Conservation (phyloP, 768 basidiomycete species). For the Phaeotremella skinneri region DNA sequence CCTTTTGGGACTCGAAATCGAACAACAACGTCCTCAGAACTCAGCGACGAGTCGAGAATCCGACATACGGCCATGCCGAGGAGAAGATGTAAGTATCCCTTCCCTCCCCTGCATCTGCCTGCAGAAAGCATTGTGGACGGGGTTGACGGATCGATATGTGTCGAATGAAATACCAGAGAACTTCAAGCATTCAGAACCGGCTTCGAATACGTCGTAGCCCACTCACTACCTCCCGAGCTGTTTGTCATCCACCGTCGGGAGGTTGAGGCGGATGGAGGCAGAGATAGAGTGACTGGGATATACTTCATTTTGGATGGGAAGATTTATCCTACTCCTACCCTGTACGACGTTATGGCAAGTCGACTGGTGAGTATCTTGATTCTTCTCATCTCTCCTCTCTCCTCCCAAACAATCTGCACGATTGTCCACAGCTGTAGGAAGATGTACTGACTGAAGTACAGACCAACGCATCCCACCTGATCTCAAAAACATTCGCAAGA, state of each 20-base stretch:
- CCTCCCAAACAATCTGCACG: conserved; percentile 1
- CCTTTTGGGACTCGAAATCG: conserved; percentile 45
- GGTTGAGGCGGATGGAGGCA: conserved; percentile 23
- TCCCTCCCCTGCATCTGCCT: background rate
- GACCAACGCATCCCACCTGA: conserved; percentile 37
- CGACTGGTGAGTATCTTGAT: conserved; percentile 28
- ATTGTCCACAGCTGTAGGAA: background rate
- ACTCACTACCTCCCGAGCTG: conserved; percentile 35
- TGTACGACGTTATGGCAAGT: conserved; percentile 35
- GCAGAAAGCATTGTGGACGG: too few relatives aligned
- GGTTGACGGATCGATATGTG: background rate
- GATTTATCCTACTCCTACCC: conserved; percentile 41
- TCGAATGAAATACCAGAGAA: conserved; percentile 27
- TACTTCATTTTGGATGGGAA: conserved; percentile 41
- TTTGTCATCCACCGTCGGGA: conserved; percentile 36
- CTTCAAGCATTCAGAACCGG: conserved; percentile 35
- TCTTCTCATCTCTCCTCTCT: background rate
- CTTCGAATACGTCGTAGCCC: conserved; percentile 44
- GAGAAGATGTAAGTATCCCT: conserved; percentile 36
- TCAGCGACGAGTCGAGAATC: conserved; percentile 36
- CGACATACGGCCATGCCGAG: conserved; percentile 36
- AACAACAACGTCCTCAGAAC: conserved; percentile 42
- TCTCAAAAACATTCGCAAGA: conserved; percentile 29
- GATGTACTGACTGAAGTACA: conserved; percentile 7
- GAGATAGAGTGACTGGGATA: conserved; percentile 23